A percentile compares a stretch with the other conserved stretches of the same genome.
Conservation (phyloP, 2,329 filamentous ascomycete species). For the Fusarium burgessii region DNA sequence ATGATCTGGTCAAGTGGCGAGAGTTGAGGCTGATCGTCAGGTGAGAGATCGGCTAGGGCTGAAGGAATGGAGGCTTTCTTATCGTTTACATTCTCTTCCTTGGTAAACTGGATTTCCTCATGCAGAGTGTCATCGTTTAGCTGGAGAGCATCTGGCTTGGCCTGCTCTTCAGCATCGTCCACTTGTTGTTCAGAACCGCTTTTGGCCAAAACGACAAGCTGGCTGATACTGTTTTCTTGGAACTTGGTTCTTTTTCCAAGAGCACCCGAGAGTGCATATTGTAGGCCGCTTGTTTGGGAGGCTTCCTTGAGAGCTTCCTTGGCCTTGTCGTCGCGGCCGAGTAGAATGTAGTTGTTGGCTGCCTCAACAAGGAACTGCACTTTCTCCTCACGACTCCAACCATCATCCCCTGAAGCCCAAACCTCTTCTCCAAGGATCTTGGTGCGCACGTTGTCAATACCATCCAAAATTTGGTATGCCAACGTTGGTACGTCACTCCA, state of each 20-base stretch:
- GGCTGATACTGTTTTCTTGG: conserved; percentile 83
- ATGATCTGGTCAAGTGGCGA: conserved; percentile 90
- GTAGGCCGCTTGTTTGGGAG: conserved; percentile 74
- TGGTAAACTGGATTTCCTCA: conserved; percentile 85
- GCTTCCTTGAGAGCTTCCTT: conserved; percentile 77
- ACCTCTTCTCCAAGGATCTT: conserved; percentile 54
- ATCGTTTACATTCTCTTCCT: conserved; percentile 58
- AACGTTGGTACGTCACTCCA: conserved; percentile 71
- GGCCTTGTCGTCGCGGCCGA: conserved; percentile 83
- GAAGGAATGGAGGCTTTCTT: conserved; percentile 64
- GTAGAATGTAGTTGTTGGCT: conserved; percentile 84
- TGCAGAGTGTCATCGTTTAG: conserved; percentile 94
- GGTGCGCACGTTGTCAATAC: conserved; percentile 57
- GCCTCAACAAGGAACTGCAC: conserved; percentile 84
- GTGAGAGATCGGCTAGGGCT: conserved; percentile 73
- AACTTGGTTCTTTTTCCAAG: conserved; percentile 87
- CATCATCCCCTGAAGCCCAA: conserved; percentile 51
- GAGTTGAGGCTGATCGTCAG: conserved; percentile 84
- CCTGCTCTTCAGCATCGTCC: conserved; percentile 42
- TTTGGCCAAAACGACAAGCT: conserved; percentile 90
- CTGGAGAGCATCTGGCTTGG: conserved; percentile 75
- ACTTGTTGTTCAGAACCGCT: conserved; percentile 62
- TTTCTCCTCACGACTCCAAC: conserved; percentile 62
- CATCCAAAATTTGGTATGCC: conserved; percentile 61
- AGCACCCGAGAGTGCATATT: conserved; percentile 85